Evolutionary conservation across 345 rosid genomes (phyloP).

Genomic region (Heritiera fomes): DNA sequence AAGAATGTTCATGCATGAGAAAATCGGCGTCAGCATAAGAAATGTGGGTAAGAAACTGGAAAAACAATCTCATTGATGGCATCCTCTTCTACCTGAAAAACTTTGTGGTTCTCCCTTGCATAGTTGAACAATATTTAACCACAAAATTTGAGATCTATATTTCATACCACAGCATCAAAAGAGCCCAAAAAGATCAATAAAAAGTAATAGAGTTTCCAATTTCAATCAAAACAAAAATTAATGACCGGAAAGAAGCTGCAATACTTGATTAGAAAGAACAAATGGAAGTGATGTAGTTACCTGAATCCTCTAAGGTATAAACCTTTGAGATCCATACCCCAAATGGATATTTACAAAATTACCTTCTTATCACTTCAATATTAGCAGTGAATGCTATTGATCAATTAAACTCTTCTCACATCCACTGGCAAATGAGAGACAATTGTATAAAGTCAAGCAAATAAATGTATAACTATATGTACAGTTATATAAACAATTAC

Average conservation of each 20-base stretch:
- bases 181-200: neutral
- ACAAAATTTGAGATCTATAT: neutral
- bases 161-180: neutral
- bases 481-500: slow-evolving; percentile 4
- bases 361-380: slow-evolving; percentile 27
- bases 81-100: neutral
- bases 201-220: neutral
- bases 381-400: slow-evolving; percentile 17
- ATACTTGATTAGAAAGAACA: slow-evolving; percentile 7
- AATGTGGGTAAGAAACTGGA: neutral
- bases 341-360: slow-evolving; percentile 16
- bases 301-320: slow-evolving; percentile 21
- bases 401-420: slow-evolving; percentile 29
- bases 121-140: neutral
- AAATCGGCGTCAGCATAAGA: neutral
- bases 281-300: slow-evolving; percentile 24
- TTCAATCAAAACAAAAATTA: neutral
- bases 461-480: neutral
- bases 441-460: slow-evolving; percentile 11
- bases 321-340: slow-evolving; percentile 21
- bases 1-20: neutral
- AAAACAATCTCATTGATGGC: neutral
- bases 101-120: neutral
- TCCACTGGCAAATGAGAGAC: slow-evolving; percentile 26
- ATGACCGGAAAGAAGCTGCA: neutral